Base-by-base conservation (phyloP, 441 rosid species). In the Oxalis stricta region DNA sequence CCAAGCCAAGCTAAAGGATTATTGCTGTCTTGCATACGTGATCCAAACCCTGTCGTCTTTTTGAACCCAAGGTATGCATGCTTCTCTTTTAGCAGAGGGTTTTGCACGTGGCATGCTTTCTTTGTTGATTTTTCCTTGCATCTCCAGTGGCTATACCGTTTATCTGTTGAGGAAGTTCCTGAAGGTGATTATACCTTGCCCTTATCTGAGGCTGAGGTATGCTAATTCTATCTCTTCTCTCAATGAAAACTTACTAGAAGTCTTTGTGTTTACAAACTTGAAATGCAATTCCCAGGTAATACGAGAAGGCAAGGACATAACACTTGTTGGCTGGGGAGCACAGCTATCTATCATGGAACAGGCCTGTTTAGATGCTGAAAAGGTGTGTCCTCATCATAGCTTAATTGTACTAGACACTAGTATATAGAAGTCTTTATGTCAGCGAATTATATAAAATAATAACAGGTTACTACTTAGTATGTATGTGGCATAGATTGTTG, bases 321-420 rank as follows among this genome's bases (percentile, higher is more conserved):
- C 96, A 10, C 69, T 86, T 33, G 86, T 86, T 34, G 94, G 96
- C 30, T 86, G 96, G 96, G 92, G 94, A 60, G 94, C 94, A 15
- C 96, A 86, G 49, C 82, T 86, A 24, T 50, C 94, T 3, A 14
- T 83, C 18, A 77, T 86, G 88, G 85, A 83, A 48, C 76, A 83
- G 53, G 94, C 96, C 44, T 80, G 94, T 52, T 33, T 45, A 17
- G 92, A 76, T 39, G 94, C 94, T 0, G 84, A 74, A 59, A 77
- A 77, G 68, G 94, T 73, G 41, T 10, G 18, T 46, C 17, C 10
- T 14, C 12, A 0, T 10, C 5, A 24, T 6, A 17, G 9, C 20
- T 3, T 1, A 10, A 16, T 6, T 28, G 18, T 30, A 17, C 17
- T 7, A 29, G 11, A 30, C 14, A 18, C 21, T 6, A 3, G 3